These are phyloP conservation scores for Populus tomentosa DNA, from an alignment of 441 rosid genomes.

Conservation along the genomic window DNA sequence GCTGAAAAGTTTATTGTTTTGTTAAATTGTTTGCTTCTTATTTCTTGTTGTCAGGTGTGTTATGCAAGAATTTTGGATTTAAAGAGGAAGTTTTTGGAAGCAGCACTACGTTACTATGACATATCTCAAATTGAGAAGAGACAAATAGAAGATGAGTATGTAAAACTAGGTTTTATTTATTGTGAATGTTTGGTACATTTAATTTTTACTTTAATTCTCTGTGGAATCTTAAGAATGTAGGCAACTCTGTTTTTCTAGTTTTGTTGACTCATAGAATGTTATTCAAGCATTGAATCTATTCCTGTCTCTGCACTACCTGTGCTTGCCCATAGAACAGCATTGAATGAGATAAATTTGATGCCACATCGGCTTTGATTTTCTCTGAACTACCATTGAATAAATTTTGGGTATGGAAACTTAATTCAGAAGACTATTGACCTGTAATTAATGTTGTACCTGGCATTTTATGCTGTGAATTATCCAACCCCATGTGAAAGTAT, in stretches of 20 bases:
- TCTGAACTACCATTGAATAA: neutral
- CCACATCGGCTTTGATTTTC: neutral
- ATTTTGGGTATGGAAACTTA: neutral
- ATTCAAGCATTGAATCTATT: neutral
- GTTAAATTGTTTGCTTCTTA: slow-evolving; percentile 6
- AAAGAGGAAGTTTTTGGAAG: slow-evolving; percentile 96
- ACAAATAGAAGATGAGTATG: slow-evolving; percentile 94
- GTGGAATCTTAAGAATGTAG: neutral
- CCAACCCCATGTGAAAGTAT: neutral
- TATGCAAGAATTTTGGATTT: slow-evolving; percentile 98
- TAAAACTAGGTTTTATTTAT: slow-evolving; percentile 11
- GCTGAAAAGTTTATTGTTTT: slow-evolving; percentile 9
- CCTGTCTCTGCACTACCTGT: neutral
- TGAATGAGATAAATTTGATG: neutral
- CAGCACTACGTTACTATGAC: slow-evolving; percentile 91
- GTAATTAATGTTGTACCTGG: neutral
- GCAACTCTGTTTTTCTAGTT: neutral
- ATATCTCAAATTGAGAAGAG: slow-evolving; percentile 98
- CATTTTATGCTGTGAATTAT: neutral
- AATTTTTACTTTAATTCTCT: neutral
- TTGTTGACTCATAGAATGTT: neutral
- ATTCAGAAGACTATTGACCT: neutral
- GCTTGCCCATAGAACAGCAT: neutral
- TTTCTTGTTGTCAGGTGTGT: slow-evolving; percentile 55
- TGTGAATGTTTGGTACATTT: neutral